Conservation (phyloP, 805 yeast genomes). For the Trichomonascus vanleenenianus region DNA sequence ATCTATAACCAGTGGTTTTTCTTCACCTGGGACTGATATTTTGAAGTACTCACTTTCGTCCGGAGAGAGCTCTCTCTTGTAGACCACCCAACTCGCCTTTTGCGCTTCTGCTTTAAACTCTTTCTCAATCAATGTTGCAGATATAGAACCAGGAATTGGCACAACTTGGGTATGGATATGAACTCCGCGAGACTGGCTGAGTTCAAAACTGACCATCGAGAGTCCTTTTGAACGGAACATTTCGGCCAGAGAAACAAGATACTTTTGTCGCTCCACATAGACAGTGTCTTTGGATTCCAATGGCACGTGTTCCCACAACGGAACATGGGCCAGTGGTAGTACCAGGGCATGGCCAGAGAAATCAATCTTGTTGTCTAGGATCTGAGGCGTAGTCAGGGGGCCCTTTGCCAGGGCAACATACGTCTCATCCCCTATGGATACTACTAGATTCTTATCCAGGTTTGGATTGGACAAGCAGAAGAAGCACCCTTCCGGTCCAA, state of each 20-base stretch:
- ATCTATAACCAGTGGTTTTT: slow-evolving; percentile 9
- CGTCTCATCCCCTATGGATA: slow-evolving; percentile 58
- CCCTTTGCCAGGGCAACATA: slow-evolving; percentile 82
- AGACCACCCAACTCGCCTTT: background rate
- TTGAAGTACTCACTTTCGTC: slow-evolving; percentile 26
- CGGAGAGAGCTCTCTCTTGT: slow-evolving; percentile 3
- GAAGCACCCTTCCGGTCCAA: slow-evolving; percentile 61
- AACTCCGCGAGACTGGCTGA: slow-evolving; percentile 53
- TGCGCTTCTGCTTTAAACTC: slow-evolving; percentile 21
- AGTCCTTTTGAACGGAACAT: slow-evolving; percentile 40
- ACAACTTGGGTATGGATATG: slow-evolving; percentile 74
- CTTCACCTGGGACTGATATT: slow-evolving; percentile 16
- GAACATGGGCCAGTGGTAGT: slow-evolving; percentile 68
- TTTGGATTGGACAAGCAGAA: slow-evolving; percentile 78
- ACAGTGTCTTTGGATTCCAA: slow-evolving; percentile 27
- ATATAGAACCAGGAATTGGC: slow-evolving; percentile 47
- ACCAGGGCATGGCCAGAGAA: slow-evolving; percentile 79
- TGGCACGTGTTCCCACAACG: slow-evolving; percentile 34
- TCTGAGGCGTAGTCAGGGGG: slow-evolving; percentile 49
- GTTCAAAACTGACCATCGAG: slow-evolving; percentile 60
- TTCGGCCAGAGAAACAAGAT: slow-evolving; percentile 40
- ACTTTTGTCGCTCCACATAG: slow-evolving; percentile 38
- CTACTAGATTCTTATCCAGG: slow-evolving; percentile 70
- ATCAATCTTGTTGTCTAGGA: slow-evolving; percentile 34
- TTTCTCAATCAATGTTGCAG: slow-evolving; percentile 37